Base-by-base conservation (phyloP, 1,284 basidiomycete genomes). In the Leccinum angustisporum region DNA sequence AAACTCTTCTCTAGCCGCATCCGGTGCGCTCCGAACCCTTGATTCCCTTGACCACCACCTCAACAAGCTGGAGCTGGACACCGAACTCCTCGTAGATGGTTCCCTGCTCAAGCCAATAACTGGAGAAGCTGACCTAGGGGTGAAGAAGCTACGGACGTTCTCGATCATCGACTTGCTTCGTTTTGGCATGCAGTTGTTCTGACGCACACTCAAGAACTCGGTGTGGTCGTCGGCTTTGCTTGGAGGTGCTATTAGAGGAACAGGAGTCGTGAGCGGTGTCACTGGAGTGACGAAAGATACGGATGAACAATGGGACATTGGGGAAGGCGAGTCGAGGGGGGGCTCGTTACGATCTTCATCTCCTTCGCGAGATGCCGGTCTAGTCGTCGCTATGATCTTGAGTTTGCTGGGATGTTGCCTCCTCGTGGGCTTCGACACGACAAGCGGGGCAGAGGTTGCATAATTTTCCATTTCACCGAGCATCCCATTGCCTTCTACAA, bases 281-380 rank as follows among this genome's bases (percentile, higher is more conserved):
- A 70, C 75, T 5, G 76, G 75, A 54, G 75, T 71, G 25, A 75
- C 80, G 7, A 77, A 77, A 8, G 78, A 75, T 25, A 71, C 70
- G 13, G 80, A 80, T 13, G 83, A 84, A 64, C 78, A 79, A 55
- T 80, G 80, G 4, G 85, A 85, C 59, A 78, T 72, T 31, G 81
- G 78, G 11, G 81, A 78, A 33, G 83, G 79, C 7, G 80, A 79
- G 51, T 79, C 78, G 6, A 72, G n/a, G n/a, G n/a, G 56, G 25
- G 58, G 62, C 9, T 72, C 69, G 31, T 65, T 61, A 56, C 53
- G 57, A 21, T 63, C 63, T 51, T 67, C 67, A 54, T 71, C 67
- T 33, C 65, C 68, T 14, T 70, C 72, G 38, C 66, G 66, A 58
- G 64, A 73, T 30, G 58, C 57, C 11, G 58, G 31, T 50, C 64